phyloP scores from a whole-genome alignment of 805 yeast genomes.

The Candida incommunis region DNA sequence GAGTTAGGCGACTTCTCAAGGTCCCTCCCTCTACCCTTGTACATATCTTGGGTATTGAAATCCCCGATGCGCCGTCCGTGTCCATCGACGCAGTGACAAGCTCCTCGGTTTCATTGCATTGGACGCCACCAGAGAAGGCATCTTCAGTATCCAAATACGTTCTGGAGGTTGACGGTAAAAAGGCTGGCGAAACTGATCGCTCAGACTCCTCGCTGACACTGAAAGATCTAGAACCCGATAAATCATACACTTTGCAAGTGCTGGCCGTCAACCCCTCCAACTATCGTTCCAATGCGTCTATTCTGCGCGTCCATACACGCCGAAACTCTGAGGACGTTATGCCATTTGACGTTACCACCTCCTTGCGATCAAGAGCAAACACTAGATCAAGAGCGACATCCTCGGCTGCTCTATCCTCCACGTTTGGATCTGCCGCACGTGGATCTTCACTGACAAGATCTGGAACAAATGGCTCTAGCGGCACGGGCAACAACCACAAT shows the following conservation, averaged over 20 bases:
- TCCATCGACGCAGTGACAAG: conserved; percentile 18
- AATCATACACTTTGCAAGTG: conserved; percentile 18
- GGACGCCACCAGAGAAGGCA: conserved; percentile 21
- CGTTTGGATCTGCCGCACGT: too few species aligned
- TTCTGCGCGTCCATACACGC: conserved; percentile 16
- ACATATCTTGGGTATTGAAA: conserved; percentile 21
- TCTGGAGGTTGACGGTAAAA: conserved; percentile 20
- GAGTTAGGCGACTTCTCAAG: conserved; percentile 20
- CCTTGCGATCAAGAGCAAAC: background rate
- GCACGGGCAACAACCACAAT: too few species aligned
- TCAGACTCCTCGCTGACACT: conserved; percentile 19
- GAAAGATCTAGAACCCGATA: conserved; percentile 19
- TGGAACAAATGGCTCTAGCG: too few species aligned
- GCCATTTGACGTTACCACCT: background rate
- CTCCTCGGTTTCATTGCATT: conserved; percentile 19
- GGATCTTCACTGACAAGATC: background rate
- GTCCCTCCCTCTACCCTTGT: conserved; percentile 21
- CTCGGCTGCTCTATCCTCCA: background rate
- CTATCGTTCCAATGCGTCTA: conserved; percentile 14
- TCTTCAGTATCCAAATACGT: conserved; percentile 17
- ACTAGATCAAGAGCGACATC: background rate
- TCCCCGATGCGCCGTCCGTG: conserved; percentile 21
- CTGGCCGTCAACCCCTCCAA: conserved; percentile 18
- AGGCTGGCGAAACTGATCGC: conserved; percentile 19
- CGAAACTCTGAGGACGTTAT: conserved; percentile 11